These are phyloP conservation scores for Apiospora arundinis DNA, from an alignment of 2,329 filamentous ascomycete species.

Conservation along the genomic window DNA sequence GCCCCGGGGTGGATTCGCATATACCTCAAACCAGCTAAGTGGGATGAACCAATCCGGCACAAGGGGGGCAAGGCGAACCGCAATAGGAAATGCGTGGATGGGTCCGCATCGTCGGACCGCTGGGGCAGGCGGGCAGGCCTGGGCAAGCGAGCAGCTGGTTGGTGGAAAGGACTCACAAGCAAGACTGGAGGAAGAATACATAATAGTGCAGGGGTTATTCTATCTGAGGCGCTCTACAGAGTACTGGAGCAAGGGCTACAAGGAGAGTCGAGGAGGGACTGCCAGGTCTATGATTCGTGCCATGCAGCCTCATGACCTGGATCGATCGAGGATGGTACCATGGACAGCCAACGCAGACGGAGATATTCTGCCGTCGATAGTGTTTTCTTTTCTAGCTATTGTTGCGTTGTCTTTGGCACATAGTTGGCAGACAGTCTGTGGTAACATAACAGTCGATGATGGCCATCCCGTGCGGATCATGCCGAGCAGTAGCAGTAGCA, in stretches of 20 bases:
- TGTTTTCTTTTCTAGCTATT: too few species aligned
- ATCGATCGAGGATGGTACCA: neutral
- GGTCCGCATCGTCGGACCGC: neutral
- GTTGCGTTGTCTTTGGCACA: too few species aligned
- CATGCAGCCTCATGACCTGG: neutral
- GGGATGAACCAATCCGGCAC: neutral
- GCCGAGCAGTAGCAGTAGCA: too few species aligned
- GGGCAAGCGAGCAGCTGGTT: neutral
- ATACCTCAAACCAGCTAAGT: conserved; percentile 7
- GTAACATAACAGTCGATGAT: too few species aligned
- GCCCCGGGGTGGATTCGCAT: neutral
- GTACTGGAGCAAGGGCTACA: neutral
- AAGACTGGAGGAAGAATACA: too few species aligned
- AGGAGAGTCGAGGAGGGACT: neutral
- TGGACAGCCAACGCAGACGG: neutral
- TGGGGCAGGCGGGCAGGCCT: too few species aligned
- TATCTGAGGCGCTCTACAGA: neutral
- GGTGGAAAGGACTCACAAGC: neutral
- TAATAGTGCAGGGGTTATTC: neutral
- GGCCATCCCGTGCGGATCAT: too few species aligned
- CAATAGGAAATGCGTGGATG: neutral
- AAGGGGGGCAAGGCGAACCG: neutral
- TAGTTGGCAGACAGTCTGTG: too few species aligned
- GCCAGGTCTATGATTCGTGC: neutral
- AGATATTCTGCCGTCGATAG: neutral